These are phyloP conservation scores for Microglena sp. DNA, from an alignment of 139 green algal species.

Conservation along the genomic window DNA sequence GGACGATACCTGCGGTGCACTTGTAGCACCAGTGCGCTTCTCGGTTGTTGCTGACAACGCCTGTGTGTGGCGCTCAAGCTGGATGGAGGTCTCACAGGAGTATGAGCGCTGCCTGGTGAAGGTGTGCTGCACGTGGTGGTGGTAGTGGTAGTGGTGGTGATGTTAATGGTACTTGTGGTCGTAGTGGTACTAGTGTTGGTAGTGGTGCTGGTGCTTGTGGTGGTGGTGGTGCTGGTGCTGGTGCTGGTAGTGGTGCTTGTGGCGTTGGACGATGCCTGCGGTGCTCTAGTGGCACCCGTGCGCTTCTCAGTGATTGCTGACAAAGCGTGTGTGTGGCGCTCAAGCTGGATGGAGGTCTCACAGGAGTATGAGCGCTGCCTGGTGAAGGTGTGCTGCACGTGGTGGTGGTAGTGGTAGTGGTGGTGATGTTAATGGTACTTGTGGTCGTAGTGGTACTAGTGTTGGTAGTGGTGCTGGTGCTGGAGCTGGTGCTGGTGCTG, in stretches of 20 bases:
- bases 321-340: constrained; percentile 14
- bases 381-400: background rate
- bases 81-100: constrained; percentile 1
- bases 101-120: background rate
- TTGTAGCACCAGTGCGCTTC: constrained; percentile 26
- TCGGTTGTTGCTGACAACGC: constrained; percentile 11
- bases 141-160: background rate
- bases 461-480: too few species aligned
- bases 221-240: too few species aligned
- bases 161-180: background rate
- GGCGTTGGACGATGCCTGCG: too few species aligned
- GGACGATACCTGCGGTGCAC: constrained; percentile 20
- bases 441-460: too few species aligned
- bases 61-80: constrained; percentile 14
- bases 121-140: background rate
- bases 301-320: constrained; percentile 22
- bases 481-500: too few species aligned
- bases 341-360: constrained; percentile 1
- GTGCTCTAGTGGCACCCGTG: constrained; percentile 21
- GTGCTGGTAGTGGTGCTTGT: too few species aligned
- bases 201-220: too few species aligned
- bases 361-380: background rate
- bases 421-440: background rate
- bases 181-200: too few species aligned
- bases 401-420: background rate